A percentile compares a stretch with the other conserved stretches of the same genome.
phyloP scores from a whole-genome alignment of 2,329 filamentous ascomycete species.

The Botrytis fabae region DNA sequence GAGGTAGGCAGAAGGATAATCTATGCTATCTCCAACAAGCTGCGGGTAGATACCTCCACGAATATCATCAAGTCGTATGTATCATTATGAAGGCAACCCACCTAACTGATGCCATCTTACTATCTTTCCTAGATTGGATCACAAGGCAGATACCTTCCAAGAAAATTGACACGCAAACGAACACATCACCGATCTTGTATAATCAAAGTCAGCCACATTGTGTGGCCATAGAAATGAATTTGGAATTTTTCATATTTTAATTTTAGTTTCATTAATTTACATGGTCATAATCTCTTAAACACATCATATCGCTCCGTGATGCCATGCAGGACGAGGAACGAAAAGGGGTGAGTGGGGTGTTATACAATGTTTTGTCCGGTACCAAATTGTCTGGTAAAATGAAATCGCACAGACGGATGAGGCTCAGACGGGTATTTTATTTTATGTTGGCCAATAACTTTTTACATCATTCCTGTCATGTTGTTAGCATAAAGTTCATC shows the following conservation, averaged over 20 bases:
- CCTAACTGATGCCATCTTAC: background rate
- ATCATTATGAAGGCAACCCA: background rate
- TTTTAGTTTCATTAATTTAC: conserved; percentile 35
- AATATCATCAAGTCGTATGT: background rate
- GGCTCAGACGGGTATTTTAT: conserved; percentile 34
- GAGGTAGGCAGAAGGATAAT: background rate
- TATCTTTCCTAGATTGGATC: background rate
- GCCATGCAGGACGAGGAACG: conserved; percentile 35
- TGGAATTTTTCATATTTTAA: conserved; percentile 13
- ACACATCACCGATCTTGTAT: background rate
- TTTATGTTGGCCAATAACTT: conserved; percentile 34
- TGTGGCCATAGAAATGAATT: background rate
- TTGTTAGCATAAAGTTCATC: conserved; percentile 8
- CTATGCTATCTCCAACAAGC: background rate
- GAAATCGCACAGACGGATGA: conserved; percentile 17
- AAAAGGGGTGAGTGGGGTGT: conserved; percentile 39
- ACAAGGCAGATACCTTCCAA: conserved; percentile 4
- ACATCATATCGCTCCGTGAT: conserved; percentile 37
- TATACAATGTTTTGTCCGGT: conserved; percentile 37
- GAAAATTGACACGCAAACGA: background rate
- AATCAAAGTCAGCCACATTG: background rate
- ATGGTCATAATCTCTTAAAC: conserved; percentile 29
- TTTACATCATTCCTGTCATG: conserved; percentile 41
- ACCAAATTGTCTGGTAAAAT: conserved; percentile 21
- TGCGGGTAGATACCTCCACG: background rate